These are phyloP conservation scores for Solanum lycopersicoides DNA, from an alignment of 257 asterid genomes.

Conservation along the genomic window DNA sequence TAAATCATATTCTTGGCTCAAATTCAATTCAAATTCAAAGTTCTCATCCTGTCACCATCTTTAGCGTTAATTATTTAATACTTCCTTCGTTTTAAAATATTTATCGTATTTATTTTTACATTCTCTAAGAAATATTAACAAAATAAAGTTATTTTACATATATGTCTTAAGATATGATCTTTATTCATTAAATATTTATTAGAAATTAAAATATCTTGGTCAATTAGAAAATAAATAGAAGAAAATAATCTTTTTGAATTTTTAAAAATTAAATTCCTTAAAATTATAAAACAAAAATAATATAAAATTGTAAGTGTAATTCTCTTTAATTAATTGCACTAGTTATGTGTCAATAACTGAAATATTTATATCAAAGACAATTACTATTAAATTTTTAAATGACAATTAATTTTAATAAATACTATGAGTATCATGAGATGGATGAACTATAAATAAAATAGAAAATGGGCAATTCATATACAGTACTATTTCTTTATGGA, in stretches of 20 bases:
- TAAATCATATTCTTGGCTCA: background rate
- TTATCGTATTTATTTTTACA: no score
- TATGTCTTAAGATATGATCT: background rate
- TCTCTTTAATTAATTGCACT: background rate
- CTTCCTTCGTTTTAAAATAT: background rate
- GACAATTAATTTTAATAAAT: background rate
- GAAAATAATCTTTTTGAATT: no score
- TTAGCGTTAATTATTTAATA: background rate
- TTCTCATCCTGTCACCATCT: background rate
- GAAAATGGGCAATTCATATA: background rate
- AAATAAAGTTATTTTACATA: no score
- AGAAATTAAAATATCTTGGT: no score
- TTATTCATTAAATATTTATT: no score
- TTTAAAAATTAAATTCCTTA: no score
- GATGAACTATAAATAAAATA: background rate
- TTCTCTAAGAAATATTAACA: no score
- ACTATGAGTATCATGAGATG: background rate
- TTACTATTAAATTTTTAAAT: background rate
- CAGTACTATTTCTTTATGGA: background rate
- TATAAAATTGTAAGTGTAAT: no score
- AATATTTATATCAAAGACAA: no score
- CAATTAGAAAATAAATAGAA: no score
- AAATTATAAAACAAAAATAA: no score
- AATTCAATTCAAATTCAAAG: background rate
- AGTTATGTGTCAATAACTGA: background rate